Base-by-base conservation (phyloP, 2,329 filamentous ascomycete genomes). In the Diaporthe sp. region DNA sequence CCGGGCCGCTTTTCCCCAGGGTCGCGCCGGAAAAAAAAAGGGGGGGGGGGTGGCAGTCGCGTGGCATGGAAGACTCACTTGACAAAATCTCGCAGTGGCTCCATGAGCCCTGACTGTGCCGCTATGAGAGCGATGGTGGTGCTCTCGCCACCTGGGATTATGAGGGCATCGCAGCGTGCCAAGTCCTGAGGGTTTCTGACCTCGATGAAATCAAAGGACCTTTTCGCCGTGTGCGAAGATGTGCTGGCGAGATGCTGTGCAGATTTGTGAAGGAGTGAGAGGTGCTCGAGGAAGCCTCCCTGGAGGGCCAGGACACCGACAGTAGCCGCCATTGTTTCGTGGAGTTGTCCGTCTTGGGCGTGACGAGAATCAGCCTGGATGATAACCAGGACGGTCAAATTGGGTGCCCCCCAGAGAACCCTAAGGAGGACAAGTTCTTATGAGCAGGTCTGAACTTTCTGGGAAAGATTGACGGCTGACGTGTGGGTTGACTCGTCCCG, bases 131-230 rank as follows among this genome's bases (percentile, higher is more conserved):
- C 95, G 79, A 99, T 97, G 4, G 96, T 93, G 1, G 97, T 98
- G 85, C 95, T 98, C 84, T 99, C 97, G 77, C 97, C 97, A 71
- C 97, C 97, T 4, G 97, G 97, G 62, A 99, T 92, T 81, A 99
- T 92, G 58, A 99, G 89, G 37, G 92, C 96, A 84, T 96, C 92
- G 85, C 96, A 98, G 79, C 83, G 84, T 6, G 89, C 86, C 44
- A 99, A 89, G 80, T 98, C 90, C 9, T 87, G 85, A 3, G 91
- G 86, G 9, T 93, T 98, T 76, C 96, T 93, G 62, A 98, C 95
- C 84, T 98, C 93, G 78, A 93, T 88, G 81, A 97, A 94, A 37
- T 84, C 82, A 86, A 94, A 92, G 61, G 78, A 83, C 68, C 75
- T 74, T 25, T 78, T 79, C 28, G 78, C 77, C 75, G 73, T 79